These are phyloP conservation scores for Raffaelea ambrosiae DNA, from an alignment of 2,329 filamentous ascomycete species.

Conservation along the genomic window DNA sequence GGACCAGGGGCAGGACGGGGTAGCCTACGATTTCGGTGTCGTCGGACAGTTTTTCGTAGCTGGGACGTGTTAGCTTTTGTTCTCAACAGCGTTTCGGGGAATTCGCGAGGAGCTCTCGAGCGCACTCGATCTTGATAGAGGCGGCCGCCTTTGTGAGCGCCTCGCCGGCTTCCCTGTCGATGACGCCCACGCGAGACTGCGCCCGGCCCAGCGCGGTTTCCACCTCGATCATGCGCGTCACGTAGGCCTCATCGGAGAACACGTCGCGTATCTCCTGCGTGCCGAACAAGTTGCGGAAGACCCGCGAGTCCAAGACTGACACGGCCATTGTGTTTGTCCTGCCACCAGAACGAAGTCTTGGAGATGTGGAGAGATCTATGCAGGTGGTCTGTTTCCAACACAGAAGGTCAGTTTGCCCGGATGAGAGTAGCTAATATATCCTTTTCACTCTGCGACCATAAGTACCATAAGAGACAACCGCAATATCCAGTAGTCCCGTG, in stretches of 20 bases:
- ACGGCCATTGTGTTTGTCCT: no score
- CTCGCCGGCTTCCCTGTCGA: constrained; percentile 28
- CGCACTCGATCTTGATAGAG: constrained; percentile 18
- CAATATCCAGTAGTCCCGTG: no score
- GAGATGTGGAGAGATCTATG: background rate
- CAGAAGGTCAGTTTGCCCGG: no score
- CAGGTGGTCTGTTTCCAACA: no score
- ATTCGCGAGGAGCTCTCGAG: no score
- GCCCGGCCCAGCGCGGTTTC: constrained; percentile 43
- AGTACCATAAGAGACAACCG: no score
- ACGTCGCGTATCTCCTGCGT: constrained; percentile 41
- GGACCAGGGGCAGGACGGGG: constrained; percentile 41
- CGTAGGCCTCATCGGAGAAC: constrained; percentile 41
- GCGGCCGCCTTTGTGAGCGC: constrained; percentile 27
- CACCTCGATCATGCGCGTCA: constrained; percentile 38
- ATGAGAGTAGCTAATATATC: no score
- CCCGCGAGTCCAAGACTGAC: constrained; percentile 34
- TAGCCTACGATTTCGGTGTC: constrained; percentile 47
- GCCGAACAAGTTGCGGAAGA: constrained; percentile 43
- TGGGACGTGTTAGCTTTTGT: no score
- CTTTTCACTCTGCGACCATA: no score
- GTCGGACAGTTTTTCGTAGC: background rate
- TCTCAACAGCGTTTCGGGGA: no score
- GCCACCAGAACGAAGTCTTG: no score
- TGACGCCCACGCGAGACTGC: constrained; percentile 36